Evolutionary conservation across 2,329 filamentous ascomycete species (phyloP), one percentile per base, ranked within the genome.

Genomic region (Pseudomassariella vexata): DNA sequence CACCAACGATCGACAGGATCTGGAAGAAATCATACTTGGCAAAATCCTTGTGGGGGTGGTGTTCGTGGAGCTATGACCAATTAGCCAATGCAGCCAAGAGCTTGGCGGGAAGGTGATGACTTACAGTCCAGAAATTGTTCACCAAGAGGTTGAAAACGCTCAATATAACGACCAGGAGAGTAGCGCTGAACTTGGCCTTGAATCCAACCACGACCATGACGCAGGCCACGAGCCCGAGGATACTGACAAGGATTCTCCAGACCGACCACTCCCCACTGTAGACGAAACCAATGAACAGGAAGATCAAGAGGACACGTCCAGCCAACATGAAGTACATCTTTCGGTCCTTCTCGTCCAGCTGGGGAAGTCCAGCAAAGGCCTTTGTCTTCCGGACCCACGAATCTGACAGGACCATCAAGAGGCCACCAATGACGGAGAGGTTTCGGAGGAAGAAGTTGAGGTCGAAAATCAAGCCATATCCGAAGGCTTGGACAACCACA

Each of bases 1-100:
- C 92, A 44, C 92, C 92, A 46, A 96, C 90, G 58, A 98, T 98
- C 32, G 92, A 98, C 34, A 98, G 74, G 51, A 96, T 95, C 72
- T 98, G 92, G 81, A 98, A 98, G 74, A 98, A 98, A 62, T 98
- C 92, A 76, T 98, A 98, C 70, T 98, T 98, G 72, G 92, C 92
- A 58, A 98, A 98, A 65, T 98, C 92, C 78, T 96, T 96, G 75
- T 96, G 90, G 29, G 92, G 92, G 70, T 98, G 92, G 68, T 94
- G 85, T 48, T 90, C 84, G 69, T 96, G 90, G 47, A 98, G 86
- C 85, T 94, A 46, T 17, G 28, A 28, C 32, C 9, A 40, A 48
- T 59, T 42, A 58, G 51, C 27, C 8, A 37, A 9, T 20, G 44
- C 35, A 38, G 32, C 19, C 32, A 14, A 24, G 28, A 35, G 4